A percentile compares a stretch with the other conserved stretches of the same genome.
Evolutionary conservation across 768 basidiomycete genomes (phyloP).

Genomic region (Panus rudis): DNA sequence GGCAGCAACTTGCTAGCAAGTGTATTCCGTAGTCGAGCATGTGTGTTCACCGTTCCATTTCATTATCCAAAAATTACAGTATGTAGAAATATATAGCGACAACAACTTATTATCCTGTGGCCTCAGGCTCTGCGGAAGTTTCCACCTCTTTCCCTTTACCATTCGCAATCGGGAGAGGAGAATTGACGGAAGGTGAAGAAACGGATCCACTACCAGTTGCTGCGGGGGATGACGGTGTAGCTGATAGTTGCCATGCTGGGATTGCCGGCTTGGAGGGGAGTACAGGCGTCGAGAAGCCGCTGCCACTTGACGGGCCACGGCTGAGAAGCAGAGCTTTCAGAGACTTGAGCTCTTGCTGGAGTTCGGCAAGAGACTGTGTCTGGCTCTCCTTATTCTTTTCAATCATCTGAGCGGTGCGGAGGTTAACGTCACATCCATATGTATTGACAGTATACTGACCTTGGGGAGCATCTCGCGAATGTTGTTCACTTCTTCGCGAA

Average conservation of each 20-base stretch:
- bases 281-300: conserved; percentile 41
- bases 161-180: conserved; percentile 22
- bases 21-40: too few species aligned
- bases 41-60: too few species aligned
- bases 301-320: conserved; percentile 48
- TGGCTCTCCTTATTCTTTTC: conserved; percentile 88
- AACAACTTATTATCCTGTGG: not conserved
- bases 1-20: too few species aligned
- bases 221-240: conserved; percentile 5
- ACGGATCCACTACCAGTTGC: conserved; percentile 10
- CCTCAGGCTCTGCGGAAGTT: conserved; percentile 5
- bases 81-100: not conserved
- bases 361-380: conserved; percentile 71
- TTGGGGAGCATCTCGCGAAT: conserved; percentile 91
- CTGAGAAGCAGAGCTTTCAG: conserved; percentile 84
- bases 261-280: conserved; percentile 62
- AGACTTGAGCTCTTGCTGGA: conserved; percentile 92
- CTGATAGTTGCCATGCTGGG: conserved; percentile 86
- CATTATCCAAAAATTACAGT: not conserved
- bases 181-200: conserved; percentile 11
- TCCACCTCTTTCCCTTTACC: conserved; percentile 60
- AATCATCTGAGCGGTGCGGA: conserved; percentile 71
- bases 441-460: conserved; percentile 38
- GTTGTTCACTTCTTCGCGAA: conserved; percentile 85
- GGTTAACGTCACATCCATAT: conserved; percentile 3